Evolutionary conservation across 345 rosid species (phyloP).

Genomic region (Gossypium herbaceum): DNA sequence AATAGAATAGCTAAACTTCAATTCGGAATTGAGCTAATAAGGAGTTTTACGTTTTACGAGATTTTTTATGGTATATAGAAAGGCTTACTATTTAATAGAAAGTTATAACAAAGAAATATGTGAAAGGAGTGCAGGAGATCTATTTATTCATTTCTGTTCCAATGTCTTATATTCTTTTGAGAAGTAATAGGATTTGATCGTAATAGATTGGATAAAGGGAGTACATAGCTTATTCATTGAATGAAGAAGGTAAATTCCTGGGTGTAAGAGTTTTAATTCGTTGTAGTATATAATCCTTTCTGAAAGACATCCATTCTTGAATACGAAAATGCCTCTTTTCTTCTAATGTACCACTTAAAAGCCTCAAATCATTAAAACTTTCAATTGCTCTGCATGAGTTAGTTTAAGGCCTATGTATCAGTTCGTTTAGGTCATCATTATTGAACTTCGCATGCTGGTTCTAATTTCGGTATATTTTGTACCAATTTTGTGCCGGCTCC

Average conservation of each 20-base stretch:
- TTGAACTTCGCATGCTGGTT: neutral
- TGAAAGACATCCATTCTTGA: neutral
- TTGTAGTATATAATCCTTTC: neutral
- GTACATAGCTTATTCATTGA: neutral
- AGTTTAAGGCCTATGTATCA: too few species aligned
- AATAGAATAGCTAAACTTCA: neutral
- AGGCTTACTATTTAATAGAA: neutral
- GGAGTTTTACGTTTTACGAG: neutral
- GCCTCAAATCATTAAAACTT: neutral
- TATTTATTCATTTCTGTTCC: neutral
- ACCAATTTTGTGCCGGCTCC: neutral
- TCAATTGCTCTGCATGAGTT: neutral
- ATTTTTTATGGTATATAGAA: neutral
- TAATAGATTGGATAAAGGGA: neutral
- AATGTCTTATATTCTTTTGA: neutral
- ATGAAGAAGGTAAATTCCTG: too few species aligned
- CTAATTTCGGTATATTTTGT: neutral
- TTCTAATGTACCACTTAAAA: neutral
- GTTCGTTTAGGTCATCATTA: constrained; percentile 2
- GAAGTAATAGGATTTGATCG: neutral
- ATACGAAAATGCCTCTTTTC: neutral
- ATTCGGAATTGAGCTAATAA: neutral
- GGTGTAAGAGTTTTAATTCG: neutral
- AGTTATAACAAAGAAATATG: neutral
- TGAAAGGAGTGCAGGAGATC: neutral